phyloP scores from a whole-genome alignment of 73 alveolate genomes.

The Tetrahymena thermophila region DNA sequence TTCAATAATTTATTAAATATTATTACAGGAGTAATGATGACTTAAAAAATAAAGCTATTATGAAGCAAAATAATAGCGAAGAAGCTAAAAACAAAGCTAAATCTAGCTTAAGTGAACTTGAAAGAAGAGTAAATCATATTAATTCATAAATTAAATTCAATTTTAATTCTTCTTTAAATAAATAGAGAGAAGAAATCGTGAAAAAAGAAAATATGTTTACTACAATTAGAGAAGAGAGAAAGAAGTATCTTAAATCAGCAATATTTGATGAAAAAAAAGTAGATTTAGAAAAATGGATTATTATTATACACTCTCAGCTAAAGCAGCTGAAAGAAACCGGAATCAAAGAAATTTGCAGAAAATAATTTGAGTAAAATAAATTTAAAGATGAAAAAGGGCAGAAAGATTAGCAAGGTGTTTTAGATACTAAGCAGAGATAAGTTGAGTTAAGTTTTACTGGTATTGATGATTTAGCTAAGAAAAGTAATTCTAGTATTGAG shows the following conservation, averaged over 20 bases:
- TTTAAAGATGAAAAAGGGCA: not conserved
- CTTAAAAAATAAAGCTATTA: not conserved
- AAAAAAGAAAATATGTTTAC: not conserved
- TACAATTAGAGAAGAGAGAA: not conserved
- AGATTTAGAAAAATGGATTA: not conserved
- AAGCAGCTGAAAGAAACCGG: not conserved
- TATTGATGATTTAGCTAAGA: not conserved
- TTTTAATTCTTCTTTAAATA: not conserved
- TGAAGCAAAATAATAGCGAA: not conserved
- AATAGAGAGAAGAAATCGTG: not conserved
- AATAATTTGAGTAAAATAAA: not conserved
- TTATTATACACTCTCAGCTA: not conserved
- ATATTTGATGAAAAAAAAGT: not conserved
- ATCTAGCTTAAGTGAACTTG: not conserved
- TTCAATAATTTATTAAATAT: not conserved
- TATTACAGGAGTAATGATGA: not conserved
- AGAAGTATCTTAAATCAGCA: not conserved
- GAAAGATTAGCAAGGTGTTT: not conserved
- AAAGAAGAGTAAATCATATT: not conserved
- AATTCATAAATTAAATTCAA: not conserved
- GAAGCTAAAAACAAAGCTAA: not conserved
- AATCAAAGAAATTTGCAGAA: not conserved
- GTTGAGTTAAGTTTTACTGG: not conserved
- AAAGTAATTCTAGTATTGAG: not conserved
- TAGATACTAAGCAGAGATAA: not conserved